Evolutionary conservation across 2,329 filamentous ascomycete genomes (phyloP).

Genomic region (Aspergillus sp.): DNA sequence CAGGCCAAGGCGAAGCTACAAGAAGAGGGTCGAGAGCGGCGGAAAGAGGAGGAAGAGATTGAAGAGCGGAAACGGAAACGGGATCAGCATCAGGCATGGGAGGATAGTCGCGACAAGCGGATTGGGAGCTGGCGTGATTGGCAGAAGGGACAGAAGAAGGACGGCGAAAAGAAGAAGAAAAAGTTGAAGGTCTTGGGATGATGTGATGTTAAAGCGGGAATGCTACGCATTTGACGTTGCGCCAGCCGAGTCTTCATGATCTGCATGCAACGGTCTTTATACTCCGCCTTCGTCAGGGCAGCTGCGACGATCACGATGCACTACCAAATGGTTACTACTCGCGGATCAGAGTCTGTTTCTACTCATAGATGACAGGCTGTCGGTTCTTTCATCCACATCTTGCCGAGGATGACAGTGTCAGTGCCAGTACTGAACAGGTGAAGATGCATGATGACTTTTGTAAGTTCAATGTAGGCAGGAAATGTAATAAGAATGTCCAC

Average conservation of each 20-base stretch:
- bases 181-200: slow-evolving; percentile 51
- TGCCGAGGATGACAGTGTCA: too few relatives aligned
- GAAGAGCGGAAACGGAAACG: slow-evolving; percentile 80
- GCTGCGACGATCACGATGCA: too few relatives aligned
- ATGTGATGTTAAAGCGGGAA: slow-evolving; percentile 3
- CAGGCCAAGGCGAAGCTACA: slow-evolving; percentile 94
- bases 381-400: too few relatives aligned
- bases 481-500: too few relatives aligned
- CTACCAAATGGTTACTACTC: too few relatives aligned
- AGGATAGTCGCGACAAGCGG: slow-evolving; percentile 83
- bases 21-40: slow-evolving; percentile 88
- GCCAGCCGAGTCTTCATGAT: not conserved
- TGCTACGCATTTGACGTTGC: not conserved
- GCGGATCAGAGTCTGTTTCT: too few relatives aligned
- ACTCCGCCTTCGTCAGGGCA: too few relatives aligned
- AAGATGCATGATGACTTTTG: too few relatives aligned
- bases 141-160: slow-evolving; percentile 67
- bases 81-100: slow-evolving; percentile 93
- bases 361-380: too few relatives aligned
- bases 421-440: too few relatives aligned
- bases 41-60: slow-evolving; percentile 79
- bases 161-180: slow-evolving; percentile 60
- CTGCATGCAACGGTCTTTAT: not conserved
- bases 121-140: slow-evolving; percentile 95
- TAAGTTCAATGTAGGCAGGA: too few relatives aligned